Base-by-base conservation (phyloP, 768 basidiomycete genomes). In the Pisolithus albus region DNA sequence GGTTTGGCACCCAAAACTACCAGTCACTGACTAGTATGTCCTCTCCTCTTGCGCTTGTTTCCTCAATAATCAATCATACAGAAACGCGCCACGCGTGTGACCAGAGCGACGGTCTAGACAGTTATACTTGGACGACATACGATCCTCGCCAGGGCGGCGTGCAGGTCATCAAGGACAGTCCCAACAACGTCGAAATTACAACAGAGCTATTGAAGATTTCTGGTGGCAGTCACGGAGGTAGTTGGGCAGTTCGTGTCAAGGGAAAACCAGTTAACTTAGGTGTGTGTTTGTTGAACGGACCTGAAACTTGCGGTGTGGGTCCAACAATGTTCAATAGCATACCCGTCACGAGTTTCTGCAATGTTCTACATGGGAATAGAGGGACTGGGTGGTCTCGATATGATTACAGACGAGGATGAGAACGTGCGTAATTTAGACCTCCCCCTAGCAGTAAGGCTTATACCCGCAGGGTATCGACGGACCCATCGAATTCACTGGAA, bases 1-100 rank as follows among this genome's bases (percentile, higher is more conserved):
- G 94, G 94, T 92, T 90, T 64, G 90, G 93, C 28, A 84, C 89
- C 7, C 83, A 90, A 37, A 80, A 95, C 69, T 96, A 82, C 62
- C 75, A 83, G 61, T 85, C 89, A 56, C 69, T 83, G 52, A 64
- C 70, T 54, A 76, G 87, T 84, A 54, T 66, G 86, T 72, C n/a
- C 59, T 48, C 34, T 15, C 8, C 19, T 52, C 24, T 51, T 49
- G 46, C 15, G 47, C 18, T 24, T 50, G 32, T 40, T 30, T 45
- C 19, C 43, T 15, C 7, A 16, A 32, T 6, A 47, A 56, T 46
- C 51, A 46, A 49, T 54, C 28, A 15, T 32, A 42, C 56, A 92
- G 90, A 78, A 55, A 73, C 84, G 23, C 83, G 94, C 2, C 92
- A 96, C 71, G 79, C 88, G 5, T 93, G 92, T 63, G 91, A 95